Conservation (phyloP, 1,284 basidiomycete species). For the Ustilago sp. region DNA sequence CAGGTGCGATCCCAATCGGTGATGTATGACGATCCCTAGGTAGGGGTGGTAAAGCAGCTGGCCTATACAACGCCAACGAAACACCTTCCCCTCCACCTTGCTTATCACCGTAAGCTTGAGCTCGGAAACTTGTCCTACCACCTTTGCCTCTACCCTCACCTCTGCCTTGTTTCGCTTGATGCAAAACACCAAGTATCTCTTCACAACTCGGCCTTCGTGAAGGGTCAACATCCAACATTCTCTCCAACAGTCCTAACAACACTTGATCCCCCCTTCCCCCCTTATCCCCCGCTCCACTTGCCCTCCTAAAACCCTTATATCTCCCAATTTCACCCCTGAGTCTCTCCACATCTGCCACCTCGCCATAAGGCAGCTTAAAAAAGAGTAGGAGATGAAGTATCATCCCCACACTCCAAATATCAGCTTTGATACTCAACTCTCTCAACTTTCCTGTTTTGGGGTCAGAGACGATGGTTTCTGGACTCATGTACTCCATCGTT, state of each 20-base stretch:
- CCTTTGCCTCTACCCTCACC: background rate
- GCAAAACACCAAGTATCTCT: conserved; percentile 73
- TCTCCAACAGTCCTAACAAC: conserved; percentile 79
- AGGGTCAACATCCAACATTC: conserved; percentile 77
- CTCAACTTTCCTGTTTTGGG: conserved; percentile 74
- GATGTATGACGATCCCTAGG: background rate
- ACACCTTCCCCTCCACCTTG: background rate
- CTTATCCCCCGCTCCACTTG: conserved; percentile 42
- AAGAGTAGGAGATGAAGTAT: conserved; percentile 90
- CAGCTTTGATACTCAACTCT: conserved; percentile 82
- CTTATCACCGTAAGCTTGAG: background rate
- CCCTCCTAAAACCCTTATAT: conserved; percentile 76
- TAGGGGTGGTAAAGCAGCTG: conserved; percentile 18
- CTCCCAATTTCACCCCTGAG: conserved; percentile 80
- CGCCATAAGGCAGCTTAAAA: conserved; percentile 74
- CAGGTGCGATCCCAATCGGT: background rate
- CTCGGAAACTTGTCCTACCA: background rate
- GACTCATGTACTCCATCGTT: conserved; percentile 80
- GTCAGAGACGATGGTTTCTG: conserved; percentile 78
- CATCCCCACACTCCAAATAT: conserved; percentile 79
- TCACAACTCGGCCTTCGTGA: conserved; percentile 78
- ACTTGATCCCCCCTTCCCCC: conserved; percentile 77
- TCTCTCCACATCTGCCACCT: conserved; percentile 74
- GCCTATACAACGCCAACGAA: conserved; percentile 33
- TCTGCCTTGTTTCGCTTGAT: background rate